Evolutionary conservation across 2,329 filamentous ascomycete genomes (phyloP), one percentile per base, ranked within the genome.

Genomic region (Fusarium irregulare): DNA sequence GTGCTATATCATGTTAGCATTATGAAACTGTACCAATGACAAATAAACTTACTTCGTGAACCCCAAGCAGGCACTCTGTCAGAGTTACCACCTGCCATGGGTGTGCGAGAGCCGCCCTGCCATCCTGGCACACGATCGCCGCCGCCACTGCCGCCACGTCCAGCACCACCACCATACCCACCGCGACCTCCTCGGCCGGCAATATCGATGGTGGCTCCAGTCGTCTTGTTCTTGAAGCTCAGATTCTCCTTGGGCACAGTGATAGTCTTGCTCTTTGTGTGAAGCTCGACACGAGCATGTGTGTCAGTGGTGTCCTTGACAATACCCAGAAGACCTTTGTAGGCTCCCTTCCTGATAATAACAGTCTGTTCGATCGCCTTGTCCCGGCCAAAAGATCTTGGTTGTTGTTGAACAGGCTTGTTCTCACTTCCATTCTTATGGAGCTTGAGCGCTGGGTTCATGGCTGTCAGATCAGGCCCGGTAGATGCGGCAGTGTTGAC

Each of bases 301-400:
- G 88, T 88, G 74, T 97, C 94, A 9, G 93, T 97, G 1, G 95
- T 92, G 77, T 98, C 95, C 78, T 97, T 98, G 74, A 99, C 94
- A 71, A 98, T 97, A 74, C 96, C 96, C 44, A 98, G 84, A 45
- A 98, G 86, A 60, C 95, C 95, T 82, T 99, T 99, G 84, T 95
- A 94, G 23, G 92, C 90, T 28, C 96, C 96, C 77, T 91, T 93
- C 60, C 91, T 89, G 76, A 98, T 92, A 54, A 91, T 93, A 46
- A 98, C 94, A 1, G 94, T 98, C 82, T 97, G 95, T 45, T 94
- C 94, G 68, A 98, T 90, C 28, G 96, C 86, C 58, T 90, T 89
- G 79, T 99, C 96, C 41, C 94, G 89, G 23, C 92, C 89, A 74
- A 93, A 93, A 55, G 89, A 88, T 78, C 91, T 92, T 42, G 92